Conservation (phyloP, 768 basidiomycete genomes). For the Jaapia argillacea region DNA sequence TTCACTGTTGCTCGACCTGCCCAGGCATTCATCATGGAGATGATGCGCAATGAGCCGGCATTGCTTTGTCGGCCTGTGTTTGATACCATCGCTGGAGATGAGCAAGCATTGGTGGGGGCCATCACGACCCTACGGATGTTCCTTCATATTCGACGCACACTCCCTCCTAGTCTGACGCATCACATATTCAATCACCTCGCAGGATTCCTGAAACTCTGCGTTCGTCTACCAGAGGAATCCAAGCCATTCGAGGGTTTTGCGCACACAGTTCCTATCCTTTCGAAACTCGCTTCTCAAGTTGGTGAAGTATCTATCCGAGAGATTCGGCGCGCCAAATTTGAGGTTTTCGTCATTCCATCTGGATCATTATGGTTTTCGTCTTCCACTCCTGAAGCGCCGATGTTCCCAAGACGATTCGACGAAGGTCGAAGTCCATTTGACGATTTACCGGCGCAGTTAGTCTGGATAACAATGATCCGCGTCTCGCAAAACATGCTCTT, state of each 20-base stretch:
- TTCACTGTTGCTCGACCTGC: conserved; percentile 46
- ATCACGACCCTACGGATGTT: conserved; percentile 44
- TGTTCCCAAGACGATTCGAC: conserved; percentile 46
- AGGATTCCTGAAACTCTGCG: conserved; percentile 50
- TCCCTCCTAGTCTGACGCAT: conserved; percentile 60
- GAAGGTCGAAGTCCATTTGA: conserved; percentile 13
- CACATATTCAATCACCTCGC: conserved; percentile 61
- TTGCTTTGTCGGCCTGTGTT: conserved; percentile 55
- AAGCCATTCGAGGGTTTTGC: conserved; percentile 44
- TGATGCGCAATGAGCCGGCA: conserved; percentile 68
- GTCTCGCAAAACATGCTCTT: conserved; percentile 65
- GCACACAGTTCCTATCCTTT: conserved; percentile 44
- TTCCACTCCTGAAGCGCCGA: conserved; percentile 40
- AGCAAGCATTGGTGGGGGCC: conserved; percentile 35
- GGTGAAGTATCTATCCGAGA: conserved; percentile 65
- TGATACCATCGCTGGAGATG: conserved; percentile 45
- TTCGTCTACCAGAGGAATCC: conserved; percentile 30
- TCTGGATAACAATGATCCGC: conserved; percentile 53
- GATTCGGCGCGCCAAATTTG: conserved; percentile 63
- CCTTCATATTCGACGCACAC: conserved; percentile 39
- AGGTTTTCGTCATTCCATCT: conserved; percentile 56
- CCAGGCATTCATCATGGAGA: conserved; percentile 44
- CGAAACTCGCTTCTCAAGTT: conserved; percentile 52
- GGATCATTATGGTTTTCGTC: conserved; percentile 62
- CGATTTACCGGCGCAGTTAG: conserved; percentile 31